Conservation (phyloP, 2,329 filamentous ascomycete genomes). For the Colletotrichum sp. region DNA sequence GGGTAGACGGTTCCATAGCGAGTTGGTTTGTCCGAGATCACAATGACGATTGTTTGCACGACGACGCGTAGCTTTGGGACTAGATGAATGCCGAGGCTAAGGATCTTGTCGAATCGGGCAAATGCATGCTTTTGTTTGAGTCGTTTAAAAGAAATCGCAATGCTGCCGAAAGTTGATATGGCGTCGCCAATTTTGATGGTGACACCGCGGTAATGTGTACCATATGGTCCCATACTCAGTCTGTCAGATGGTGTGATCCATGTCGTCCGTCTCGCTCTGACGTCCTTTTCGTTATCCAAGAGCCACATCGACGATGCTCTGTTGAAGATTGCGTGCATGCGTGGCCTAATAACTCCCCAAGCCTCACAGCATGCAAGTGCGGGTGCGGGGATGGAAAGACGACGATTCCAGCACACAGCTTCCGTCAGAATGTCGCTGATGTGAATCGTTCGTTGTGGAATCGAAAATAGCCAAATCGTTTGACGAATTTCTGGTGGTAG, state of each 20-base stretch:
- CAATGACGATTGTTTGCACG: neutral
- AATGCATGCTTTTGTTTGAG: neutral
- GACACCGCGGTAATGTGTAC: too few relatives aligned
- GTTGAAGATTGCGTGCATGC: neutral
- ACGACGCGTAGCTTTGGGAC: rapidly evolving
- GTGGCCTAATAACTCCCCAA: neutral
- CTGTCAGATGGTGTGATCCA: neutral
- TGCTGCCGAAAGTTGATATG: neutral
- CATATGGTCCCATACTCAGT: neutral
- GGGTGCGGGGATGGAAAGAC: neutral
- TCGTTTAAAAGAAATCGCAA: neutral
- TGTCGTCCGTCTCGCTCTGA: neutral
- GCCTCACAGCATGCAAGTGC: neutral
- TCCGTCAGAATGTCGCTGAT: neutral
- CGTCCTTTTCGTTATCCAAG: too few relatives aligned
- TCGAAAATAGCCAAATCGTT: neutral
- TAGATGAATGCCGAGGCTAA: neutral
- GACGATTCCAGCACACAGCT: neutral
- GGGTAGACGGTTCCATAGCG: rapidly evolving
- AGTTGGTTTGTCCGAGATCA: neutral
- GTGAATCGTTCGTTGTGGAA: neutral
- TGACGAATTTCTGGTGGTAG: neutral
- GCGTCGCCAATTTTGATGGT: neutral
- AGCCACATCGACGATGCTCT: neutral
- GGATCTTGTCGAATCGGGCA: too few relatives aligned